Evolutionary conservation across 2,329 filamentous ascomycete species (phyloP).

Genomic region (Cladobotryum mycophilum): DNA sequence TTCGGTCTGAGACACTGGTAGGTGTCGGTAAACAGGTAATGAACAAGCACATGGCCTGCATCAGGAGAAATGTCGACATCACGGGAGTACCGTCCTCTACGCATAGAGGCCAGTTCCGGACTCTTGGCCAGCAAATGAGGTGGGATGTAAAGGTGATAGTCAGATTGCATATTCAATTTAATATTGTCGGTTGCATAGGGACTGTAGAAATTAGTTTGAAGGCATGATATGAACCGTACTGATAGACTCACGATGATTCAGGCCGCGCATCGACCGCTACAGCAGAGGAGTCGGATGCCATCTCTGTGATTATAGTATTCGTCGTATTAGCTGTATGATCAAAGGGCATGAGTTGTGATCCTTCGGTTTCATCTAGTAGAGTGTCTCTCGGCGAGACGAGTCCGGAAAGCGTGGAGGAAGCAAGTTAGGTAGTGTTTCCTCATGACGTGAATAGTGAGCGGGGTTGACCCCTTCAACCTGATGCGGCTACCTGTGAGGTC

Average conservation of each 20-base stretch:
- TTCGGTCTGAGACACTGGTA: constrained; percentile 7
- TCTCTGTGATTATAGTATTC: too few species aligned
- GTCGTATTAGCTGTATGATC: too few species aligned
- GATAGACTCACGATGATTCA: constrained; percentile 1
- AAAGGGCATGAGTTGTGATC: too few species aligned
- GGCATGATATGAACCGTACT: background rate
- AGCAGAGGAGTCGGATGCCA: background rate
- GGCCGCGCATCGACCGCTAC: background rate
- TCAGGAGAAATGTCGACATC: constrained; percentile 1
- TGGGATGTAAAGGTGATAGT: constrained; percentile 1
- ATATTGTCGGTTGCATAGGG: background rate
- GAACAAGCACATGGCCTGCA: constrained; percentile 7
- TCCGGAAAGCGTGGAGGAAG: too few species aligned
- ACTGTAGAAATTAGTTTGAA: background rate
- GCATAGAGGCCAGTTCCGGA: background rate
- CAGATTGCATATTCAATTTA: background rate
- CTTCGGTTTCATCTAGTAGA: too few species aligned
- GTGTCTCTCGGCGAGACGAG: too few species aligned
- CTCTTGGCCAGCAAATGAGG: background rate
- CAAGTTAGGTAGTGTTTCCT: too few species aligned
- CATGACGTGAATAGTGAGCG: too few species aligned
- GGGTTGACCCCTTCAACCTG: too few species aligned
- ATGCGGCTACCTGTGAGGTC: too few species aligned
- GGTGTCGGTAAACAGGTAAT: constrained; percentile 8
- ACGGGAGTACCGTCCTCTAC: too few species aligned